Evolutionary conservation across 345 rosid species (phyloP).

Genomic region (Salix purpurea): DNA sequence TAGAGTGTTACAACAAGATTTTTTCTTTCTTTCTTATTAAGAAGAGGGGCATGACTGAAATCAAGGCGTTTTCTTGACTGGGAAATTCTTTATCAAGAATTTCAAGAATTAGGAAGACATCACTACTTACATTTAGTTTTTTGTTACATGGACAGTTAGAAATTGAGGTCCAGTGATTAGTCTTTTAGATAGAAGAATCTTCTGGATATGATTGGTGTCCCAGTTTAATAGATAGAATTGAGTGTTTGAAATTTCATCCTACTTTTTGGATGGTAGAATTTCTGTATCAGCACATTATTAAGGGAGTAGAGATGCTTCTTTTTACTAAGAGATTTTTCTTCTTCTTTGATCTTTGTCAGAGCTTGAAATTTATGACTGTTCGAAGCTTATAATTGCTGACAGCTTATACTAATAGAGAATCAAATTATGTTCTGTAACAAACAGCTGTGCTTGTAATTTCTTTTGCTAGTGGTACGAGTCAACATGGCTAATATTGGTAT

Average conservation of each 20-base stretch:
- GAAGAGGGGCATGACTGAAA: slow-evolving; percentile 6
- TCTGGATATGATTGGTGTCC: background rate
- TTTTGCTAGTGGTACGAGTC: background rate
- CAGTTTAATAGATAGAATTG: too few relatives aligned
- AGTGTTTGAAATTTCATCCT: background rate
- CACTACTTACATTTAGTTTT: background rate
- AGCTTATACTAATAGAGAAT: background rate
- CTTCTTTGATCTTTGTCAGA: background rate
- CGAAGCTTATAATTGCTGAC: background rate
- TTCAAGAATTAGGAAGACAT: background rate
- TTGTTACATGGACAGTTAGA: background rate
- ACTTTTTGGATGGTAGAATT: background rate
- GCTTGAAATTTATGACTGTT: background rate
- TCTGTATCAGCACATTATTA: background rate
- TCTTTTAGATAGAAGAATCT: background rate
- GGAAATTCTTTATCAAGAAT: slow-evolving; percentile 6
- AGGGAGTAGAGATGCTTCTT: background rate
- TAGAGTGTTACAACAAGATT: too few relatives aligned
- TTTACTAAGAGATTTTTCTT: background rate
- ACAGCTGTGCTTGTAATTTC: background rate
- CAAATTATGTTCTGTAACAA: background rate
- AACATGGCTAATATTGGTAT: background rate
- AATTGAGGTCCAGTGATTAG: background rate
- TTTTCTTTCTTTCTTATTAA: background rate
- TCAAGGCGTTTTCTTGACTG: slow-evolving; percentile 11